These are phyloP conservation scores for Solanum bulbocastanum DNA, from an alignment of 257 asterid species.

Conservation along the genomic window DNA sequence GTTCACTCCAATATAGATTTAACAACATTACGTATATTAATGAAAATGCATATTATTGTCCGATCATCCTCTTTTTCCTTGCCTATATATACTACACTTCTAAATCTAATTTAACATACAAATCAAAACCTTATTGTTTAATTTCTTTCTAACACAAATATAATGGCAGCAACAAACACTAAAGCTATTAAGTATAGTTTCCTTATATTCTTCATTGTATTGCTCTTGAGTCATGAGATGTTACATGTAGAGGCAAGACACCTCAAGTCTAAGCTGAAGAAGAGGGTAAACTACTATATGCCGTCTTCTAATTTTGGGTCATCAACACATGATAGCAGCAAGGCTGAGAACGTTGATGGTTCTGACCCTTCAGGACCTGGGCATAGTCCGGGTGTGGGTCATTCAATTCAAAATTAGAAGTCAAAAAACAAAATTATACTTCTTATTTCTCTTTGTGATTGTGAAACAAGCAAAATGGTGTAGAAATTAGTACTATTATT, in stretches of 20 bases:
- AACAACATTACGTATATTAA: not conserved
- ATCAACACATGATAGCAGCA: not conserved
- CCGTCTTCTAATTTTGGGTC: not conserved
- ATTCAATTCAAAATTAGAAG: slow-evolving; percentile 9
- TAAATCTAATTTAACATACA: not conserved
- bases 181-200: not conserved
- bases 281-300: not conserved
- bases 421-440: not conserved
- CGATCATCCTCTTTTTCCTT: not conserved
- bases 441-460: not conserved
- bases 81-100: not conserved
- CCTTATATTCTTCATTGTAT: not conserved
- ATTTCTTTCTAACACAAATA: not conserved
- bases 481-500: not conserved
- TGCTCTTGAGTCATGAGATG: slow-evolving; percentile 13
- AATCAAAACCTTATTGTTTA: not conserved
- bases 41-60: not conserved
- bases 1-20: not conserved
- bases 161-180: not conserved
- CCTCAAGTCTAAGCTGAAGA: slow-evolving; percentile 5
- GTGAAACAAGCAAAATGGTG: not conserved
- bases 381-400: slow-evolving; percentile 31
- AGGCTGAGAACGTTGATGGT: slow-evolving; percentile 2
- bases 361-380: slow-evolving; percentile 26
- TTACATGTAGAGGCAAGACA: slow-evolving; percentile 17